Evolutionary conservation across 768 basidiomycete genomes (phyloP).

Genomic region (Sutorius australiensis): DNA sequence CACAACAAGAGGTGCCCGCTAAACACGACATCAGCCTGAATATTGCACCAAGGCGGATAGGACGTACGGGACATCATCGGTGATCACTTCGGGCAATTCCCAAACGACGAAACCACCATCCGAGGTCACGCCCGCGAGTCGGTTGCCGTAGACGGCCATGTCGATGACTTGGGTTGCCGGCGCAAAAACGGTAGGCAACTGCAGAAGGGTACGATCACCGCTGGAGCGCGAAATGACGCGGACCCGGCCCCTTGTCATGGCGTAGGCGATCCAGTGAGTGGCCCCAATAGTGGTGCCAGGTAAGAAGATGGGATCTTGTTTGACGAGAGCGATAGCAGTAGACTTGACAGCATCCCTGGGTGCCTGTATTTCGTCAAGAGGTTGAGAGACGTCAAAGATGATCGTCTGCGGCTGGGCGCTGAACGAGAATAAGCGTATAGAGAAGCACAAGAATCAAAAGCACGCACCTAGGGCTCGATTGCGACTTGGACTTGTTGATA

Average conservation of each 20-base stretch:
- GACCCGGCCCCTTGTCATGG: slow-evolving; percentile 88
- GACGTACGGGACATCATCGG: slow-evolving; percentile 81
- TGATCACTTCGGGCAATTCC: slow-evolving; percentile 80
- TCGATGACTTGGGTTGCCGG: slow-evolving; percentile 65
- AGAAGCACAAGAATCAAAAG: neutral
- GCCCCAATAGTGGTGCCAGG: slow-evolving; percentile 87
- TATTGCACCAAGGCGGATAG: neutral
- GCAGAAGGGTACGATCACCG: slow-evolving; percentile 82
- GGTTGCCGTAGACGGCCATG: slow-evolving; percentile 81
- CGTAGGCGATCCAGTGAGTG: slow-evolving; percentile 90
- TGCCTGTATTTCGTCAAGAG: slow-evolving; percentile 72
- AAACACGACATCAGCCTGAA: slow-evolving; percentile 10
- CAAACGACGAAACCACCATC: slow-evolving; percentile 89
- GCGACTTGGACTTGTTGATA: slow-evolving; percentile 41
- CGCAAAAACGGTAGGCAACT: slow-evolving; percentile 63
- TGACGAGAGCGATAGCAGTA: slow-evolving; percentile 87
- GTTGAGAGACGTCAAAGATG: slow-evolving; percentile 69
- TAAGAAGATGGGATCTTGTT: slow-evolving; percentile 78
- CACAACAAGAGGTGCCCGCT: slow-evolving; percentile 70
- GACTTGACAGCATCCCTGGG: slow-evolving; percentile 75
- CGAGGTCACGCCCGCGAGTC: slow-evolving; percentile 81
- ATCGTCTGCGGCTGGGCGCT: slow-evolving; percentile 67
- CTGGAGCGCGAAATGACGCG: slow-evolving; percentile 86
- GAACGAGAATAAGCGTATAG: neutral
- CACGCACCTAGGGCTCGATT: slow-evolving; percentile 56